Conservation (phyloP, 352 stramenopile genomes). For the Phytopythium kandeliae region DNA sequence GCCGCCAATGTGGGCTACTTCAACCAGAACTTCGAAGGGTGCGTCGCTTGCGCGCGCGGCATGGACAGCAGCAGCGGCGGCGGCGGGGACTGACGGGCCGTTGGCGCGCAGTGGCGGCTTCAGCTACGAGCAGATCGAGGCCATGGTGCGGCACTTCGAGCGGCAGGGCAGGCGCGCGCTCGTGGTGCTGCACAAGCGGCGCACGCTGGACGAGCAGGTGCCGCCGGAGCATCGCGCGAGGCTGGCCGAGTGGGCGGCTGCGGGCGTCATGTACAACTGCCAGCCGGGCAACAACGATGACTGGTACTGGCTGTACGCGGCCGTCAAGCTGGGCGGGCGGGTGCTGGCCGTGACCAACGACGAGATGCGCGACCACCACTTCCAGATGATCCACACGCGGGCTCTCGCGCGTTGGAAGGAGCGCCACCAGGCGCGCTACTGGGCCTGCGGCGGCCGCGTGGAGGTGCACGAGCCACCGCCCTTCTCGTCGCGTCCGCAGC, state of each 20-base stretch:
- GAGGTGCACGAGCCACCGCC: conserved; percentile 45
- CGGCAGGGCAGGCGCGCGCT: conserved; percentile 84
- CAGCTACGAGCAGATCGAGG: conserved; percentile 95
- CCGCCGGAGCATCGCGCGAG: conserved; percentile 65
- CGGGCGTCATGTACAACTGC: conserved; percentile 90
- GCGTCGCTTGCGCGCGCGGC: background rate
- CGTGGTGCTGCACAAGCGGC: conserved; percentile 94
- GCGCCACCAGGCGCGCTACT: conserved; percentile 93
- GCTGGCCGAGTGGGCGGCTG: conserved; percentile 68
- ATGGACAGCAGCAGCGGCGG: no score
- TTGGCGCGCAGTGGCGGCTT: conserved; percentile 86
- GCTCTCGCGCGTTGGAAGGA: conserved; percentile 97
- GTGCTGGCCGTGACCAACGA: conserved; percentile 96
- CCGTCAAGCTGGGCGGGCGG: conserved; percentile 73
- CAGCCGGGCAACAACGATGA: conserved; percentile 97
- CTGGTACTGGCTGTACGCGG: conserved; percentile 99
- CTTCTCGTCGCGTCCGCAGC: conserved; percentile 60
- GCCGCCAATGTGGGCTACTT: conserved; percentile 98
- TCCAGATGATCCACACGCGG: conserved; percentile 96
- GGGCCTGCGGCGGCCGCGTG: conserved; percentile 44
- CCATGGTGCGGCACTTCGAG: conserved; percentile 90
- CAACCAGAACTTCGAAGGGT: conserved; percentile 94
- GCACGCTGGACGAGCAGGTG: conserved; percentile 88
- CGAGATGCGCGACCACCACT: conserved; percentile 99
- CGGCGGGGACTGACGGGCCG: no score